Conservation (phyloP, 495 filamentous ascomycete genomes). For the Penicillium silybi region DNA sequence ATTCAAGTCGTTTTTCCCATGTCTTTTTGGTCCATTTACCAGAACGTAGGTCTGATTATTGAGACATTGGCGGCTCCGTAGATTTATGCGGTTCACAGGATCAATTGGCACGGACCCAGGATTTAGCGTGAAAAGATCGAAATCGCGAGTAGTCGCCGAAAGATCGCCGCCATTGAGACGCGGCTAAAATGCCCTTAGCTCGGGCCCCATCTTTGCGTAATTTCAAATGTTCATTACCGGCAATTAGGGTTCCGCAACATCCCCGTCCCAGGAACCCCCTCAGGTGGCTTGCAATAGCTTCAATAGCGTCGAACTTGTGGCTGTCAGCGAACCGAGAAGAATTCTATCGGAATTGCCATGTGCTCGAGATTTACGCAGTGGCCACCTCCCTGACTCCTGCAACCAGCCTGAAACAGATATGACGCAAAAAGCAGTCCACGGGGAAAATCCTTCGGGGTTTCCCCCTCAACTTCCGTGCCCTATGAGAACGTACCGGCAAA, state of each 20-base stretch:
- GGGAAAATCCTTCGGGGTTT: neutral
- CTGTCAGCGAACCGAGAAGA: neutral
- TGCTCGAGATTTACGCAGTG: too few relatives aligned
- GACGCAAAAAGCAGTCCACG: neutral
- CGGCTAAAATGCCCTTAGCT: neutral
- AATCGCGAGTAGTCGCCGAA: neutral
- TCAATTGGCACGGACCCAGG: neutral
- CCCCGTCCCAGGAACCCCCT: neutral
- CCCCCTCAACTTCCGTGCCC: neutral
- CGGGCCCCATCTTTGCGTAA: neutral
- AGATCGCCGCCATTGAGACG: neutral
- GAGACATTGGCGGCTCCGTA: neutral
- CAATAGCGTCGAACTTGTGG: conserved; percentile 5
- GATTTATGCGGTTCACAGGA: too few relatives aligned
- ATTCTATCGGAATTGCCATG: neutral
- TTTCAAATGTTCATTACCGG: neutral
- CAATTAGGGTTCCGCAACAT: neutral
- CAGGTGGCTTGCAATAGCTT: conserved; percentile 6
- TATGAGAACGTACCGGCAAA: neutral
- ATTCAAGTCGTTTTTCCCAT: neutral
- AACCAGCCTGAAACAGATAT: neutral
- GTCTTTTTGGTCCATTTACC: neutral
- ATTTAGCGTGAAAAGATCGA: neutral
- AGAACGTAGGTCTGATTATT: neutral
- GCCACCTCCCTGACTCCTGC: too few relatives aligned